Percentiles rank a stretch among this genome's conserved stretches.
phyloP scores from a whole-genome alignment of 306 rosid genomes.

The Acacia confusa region DNA sequence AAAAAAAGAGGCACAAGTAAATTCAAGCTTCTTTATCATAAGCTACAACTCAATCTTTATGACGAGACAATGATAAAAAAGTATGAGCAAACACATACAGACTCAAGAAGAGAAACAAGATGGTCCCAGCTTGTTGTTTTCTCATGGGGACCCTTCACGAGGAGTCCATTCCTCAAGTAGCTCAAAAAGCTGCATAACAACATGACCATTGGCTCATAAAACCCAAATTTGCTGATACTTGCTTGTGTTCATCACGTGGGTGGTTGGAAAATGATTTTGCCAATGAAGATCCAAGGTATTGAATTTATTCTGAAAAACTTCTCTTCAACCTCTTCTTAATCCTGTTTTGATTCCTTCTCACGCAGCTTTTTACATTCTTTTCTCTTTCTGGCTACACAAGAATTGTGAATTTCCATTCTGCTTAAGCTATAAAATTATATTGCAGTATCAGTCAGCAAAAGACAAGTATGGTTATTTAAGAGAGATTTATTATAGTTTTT shows the following conservation, averaged over 20 bases:
- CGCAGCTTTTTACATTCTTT: background rate
- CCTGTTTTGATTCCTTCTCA: background rate
- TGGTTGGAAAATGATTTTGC: background rate
- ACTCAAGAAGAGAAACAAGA: background rate
- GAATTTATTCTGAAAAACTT: background rate
- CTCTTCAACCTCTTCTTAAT: background rate
- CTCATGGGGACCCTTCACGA: slow-evolving; percentile 11
- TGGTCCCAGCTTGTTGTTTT: slow-evolving; percentile 27
- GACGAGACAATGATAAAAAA: background rate
- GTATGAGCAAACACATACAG: background rate
- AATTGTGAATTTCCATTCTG: background rate
- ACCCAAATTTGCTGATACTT: slow-evolving; percentile 12
- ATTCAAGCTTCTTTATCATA: slow-evolving; percentile 3
- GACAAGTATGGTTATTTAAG: background rate
- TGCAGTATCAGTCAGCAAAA: background rate
- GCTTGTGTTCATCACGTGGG: slow-evolving; percentile 34
- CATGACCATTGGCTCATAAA: background rate
- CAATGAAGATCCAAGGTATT: background rate
- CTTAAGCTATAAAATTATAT: background rate
- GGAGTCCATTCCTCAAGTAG: slow-evolving; percentile 11
- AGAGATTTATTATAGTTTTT: background rate
- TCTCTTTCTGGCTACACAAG: background rate
- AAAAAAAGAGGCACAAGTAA: background rate
- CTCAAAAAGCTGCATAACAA: background rate
- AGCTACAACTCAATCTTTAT: slow-evolving; percentile 11